A percentile compares a stretch with the other conserved stretches of the same genome.
phyloP scores from a whole-genome alignment of 1,284 basidiomycete species.

The Tilletia walkeri region DNA sequence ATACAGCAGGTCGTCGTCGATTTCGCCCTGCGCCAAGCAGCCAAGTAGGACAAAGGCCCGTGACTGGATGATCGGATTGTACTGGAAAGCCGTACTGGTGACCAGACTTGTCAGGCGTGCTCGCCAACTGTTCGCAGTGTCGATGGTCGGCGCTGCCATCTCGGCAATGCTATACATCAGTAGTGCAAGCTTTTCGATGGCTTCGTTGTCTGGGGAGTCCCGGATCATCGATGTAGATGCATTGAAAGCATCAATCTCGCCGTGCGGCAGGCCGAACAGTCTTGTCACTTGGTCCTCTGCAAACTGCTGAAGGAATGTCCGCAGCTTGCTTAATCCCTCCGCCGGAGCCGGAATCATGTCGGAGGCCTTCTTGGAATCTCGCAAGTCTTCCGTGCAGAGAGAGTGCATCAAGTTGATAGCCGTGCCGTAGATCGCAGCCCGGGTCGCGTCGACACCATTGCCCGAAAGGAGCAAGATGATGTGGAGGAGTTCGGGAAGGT shows the following conservation, averaged over 20 bases:
- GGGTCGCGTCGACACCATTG: slow-evolving; percentile 46
- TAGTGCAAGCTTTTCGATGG: slow-evolving; percentile 43
- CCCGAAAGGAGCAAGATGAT: slow-evolving; percentile 47
- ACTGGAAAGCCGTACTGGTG: slow-evolving; percentile 88
- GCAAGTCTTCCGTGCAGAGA: slow-evolving; percentile 47
- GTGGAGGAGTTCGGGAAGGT: slow-evolving; percentile 47
- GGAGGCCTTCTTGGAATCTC: slow-evolving; percentile 34
- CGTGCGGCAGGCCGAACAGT: slow-evolving; percentile 43
- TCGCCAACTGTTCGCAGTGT: slow-evolving; percentile 84
- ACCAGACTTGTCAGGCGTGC: slow-evolving; percentile 89
- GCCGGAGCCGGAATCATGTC: slow-evolving; percentile 22
- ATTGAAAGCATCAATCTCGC: slow-evolving; percentile 26
- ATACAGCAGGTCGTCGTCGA: slow-evolving; percentile 83
- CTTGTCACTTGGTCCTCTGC: slow-evolving; percentile 36
- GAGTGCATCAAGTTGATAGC: slow-evolving; percentile 52
- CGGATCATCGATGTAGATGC: slow-evolving; percentile 36
- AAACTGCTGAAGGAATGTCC: slow-evolving; percentile 35
- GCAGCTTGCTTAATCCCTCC: slow-evolving; percentile 33
- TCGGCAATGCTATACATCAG: slow-evolving; percentile 47
- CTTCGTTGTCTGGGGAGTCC: slow-evolving; percentile 39
- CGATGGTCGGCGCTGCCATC: slow-evolving; percentile 56
- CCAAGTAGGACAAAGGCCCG: slow-evolving; percentile 84
- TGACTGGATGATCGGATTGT: slow-evolving; percentile 82
- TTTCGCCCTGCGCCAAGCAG: slow-evolving; percentile 65
- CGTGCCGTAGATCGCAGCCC: slow-evolving; percentile 43